These are phyloP conservation scores for Radiomyces spectabilis DNA, from an alignment of 192 early-diverging fungal species.

Conservation along the genomic window DNA sequence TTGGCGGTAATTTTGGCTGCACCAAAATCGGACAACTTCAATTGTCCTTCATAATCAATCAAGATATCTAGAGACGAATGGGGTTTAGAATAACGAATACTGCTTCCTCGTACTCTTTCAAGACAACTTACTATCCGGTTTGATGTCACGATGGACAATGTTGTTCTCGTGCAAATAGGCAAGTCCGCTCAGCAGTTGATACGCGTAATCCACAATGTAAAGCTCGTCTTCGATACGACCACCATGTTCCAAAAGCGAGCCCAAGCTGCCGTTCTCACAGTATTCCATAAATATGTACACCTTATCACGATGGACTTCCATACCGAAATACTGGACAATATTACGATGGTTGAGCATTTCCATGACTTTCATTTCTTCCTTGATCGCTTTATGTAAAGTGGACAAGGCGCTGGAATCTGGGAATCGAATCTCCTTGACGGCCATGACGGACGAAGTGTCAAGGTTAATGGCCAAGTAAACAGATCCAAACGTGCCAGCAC, in stretches of 20 bases:
- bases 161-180: conserved; percentile 73
- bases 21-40: conserved; percentile 90
- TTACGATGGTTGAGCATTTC: conserved; percentile 84
- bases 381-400: conserved; percentile 61
- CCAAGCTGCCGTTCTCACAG: conserved; percentile 70
- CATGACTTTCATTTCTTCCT: conserved; percentile 90
- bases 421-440: conserved; percentile 89
- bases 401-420: conserved; percentile 57
- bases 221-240: conserved; percentile 74
- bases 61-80: conserved; percentile 53
- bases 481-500: conserved; percentile 83
- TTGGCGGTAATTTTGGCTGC: conserved; percentile 81
- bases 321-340: conserved; percentile 85
- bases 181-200: conserved; percentile 79
- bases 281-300: conserved; percentile 92
- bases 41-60: conserved; percentile 63
- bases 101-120: neutral
- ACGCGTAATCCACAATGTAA: conserved; percentile 60
- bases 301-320: conserved; percentile 87
- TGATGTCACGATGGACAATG: conserved; percentile 88
- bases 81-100: neutral
- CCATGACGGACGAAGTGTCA: conserved; percentile 79
- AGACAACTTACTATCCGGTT: conserved; percentile 62
- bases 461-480: conserved; percentile 82
- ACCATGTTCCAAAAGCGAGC: conserved; percentile 70